Evolutionary conservation across 257 asterid species (phyloP), one percentile per base, ranked within the genome.

Genomic region (Orobanche coerulescens): DNA sequence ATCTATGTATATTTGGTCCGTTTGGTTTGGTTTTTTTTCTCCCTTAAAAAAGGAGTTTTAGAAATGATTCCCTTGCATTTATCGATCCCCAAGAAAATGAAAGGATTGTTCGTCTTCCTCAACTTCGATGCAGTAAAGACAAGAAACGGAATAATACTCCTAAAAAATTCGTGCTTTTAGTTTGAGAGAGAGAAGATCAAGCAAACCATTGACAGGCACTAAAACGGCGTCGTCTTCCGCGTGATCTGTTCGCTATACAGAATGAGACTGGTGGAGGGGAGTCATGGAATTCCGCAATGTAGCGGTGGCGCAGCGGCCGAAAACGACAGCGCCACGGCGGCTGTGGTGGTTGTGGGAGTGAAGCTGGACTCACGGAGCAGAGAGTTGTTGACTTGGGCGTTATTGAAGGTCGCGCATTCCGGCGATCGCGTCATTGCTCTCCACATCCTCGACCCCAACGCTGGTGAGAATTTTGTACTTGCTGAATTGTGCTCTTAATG

Each of bases 361-460:
- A 81, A 80, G 76, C 65, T 83, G 52, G 95, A 88, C 67, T 66
- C 80, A 0, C 79, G 81, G 61, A 88, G 95, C 69, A 83, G 75
- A 42, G 93, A 88, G 83, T 76, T 88, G 70, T 74, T 88, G 60
- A 85, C 93, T 22, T 88, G 96, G 96, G 93, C 95, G 57, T 61
- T 85, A 78, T 88, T 88, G 44, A 88, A 88, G 73, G 78, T 79
- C 24, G 90, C 96, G 55, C 76, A 71, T 66, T 51, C 82, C 36
- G 96, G 95, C 36, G 95, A 88, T 76, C 86, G 81, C 42, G 88
- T 88, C 58, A 61, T 88, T 73, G 96, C 95, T 64, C 69, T 88
- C 30, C 94, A 85, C 60, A 65, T 88, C 58, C 66, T 85, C 62
- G 73, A 81, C 71, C 81, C 86, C 12, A 63, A 66, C 39, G 72